A percentile compares a stretch with the other conserved stretches of the same genome.
phyloP scores from a whole-genome alignment of 495 filamentous ascomycete genomes.

The Penicillium herquei region DNA sequence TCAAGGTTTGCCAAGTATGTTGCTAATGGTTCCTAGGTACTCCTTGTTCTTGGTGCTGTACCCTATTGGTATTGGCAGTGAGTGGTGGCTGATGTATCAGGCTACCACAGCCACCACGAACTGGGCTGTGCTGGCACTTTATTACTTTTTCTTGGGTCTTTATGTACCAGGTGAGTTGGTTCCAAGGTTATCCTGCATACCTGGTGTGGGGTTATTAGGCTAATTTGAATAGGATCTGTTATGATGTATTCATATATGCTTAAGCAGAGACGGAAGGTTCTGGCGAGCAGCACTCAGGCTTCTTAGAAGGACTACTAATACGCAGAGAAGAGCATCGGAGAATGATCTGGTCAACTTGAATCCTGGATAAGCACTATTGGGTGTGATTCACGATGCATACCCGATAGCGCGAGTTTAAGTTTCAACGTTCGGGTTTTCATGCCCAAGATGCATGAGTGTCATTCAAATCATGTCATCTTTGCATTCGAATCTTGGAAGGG shows the following conservation, averaged over 20 bases:
- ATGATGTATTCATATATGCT: slow-evolving; percentile 84
- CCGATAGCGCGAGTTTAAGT: no score
- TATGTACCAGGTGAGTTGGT: slow-evolving; percentile 73
- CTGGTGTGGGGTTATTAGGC: background rate
- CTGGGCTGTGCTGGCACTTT: slow-evolving; percentile 23
- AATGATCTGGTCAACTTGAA: no score
- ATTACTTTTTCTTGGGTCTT: slow-evolving; percentile 51
- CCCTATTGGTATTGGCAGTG: slow-evolving; percentile 51
- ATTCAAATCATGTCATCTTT: no score
- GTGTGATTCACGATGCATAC: no score
- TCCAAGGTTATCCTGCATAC: slow-evolving; percentile 2
- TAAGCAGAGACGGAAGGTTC: slow-evolving; percentile 65
- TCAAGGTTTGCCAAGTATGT: no score
- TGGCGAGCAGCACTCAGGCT: slow-evolving; percentile 3
- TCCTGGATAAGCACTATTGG: no score
- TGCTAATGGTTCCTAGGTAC: slow-evolving; percentile 31
- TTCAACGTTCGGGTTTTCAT: no score
- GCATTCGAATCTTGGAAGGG: no score
- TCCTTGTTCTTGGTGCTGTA: slow-evolving; percentile 54
- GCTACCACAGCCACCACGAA: slow-evolving; percentile 26
- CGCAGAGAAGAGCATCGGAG: no score
- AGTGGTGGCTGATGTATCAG: slow-evolving; percentile 49
- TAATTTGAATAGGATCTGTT: slow-evolving; percentile 56
- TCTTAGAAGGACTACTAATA: no score
- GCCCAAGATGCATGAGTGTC: no score